Base-by-base conservation (phyloP, 805 yeast genomes). In the Clavispora carvajalis region DNA sequence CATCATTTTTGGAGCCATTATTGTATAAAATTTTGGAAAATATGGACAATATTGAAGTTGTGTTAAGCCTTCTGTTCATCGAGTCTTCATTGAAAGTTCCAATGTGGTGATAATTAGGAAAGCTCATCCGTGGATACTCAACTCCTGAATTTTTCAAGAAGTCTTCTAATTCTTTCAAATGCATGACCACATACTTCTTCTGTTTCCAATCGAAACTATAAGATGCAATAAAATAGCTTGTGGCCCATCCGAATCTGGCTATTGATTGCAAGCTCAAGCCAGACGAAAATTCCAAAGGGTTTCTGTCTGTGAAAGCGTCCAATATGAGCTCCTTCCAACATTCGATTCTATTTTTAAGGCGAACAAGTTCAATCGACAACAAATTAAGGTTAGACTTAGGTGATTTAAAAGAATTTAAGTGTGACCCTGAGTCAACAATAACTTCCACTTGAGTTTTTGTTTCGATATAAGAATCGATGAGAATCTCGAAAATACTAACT, bases 21-120 rank as follows among this genome's bases (percentile, higher is more conserved):
- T 60, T 47, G 42, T 62, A 60, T 18, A 79, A 65, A 7, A 80
- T 71, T 13, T 65, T 66, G 3, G 86, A 73, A 51, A 85, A 85
- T 10, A 80, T 72, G 0, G 82, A 65, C 33, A 88, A 74, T 0
- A 91, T 85, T 21, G 79, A 77, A 11, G 85, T 68, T 37, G 87
- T 85, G 2, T 90, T 81, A 15, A 80, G 63, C 50, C 87, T 90
- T 4, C 77, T 67, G 25, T 69, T 70, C 7, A 86, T 69, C 5
- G 75, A 67, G 1, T 67, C 62, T 1, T 58, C 38, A 31, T 73
- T 79, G 3, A 90, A 59, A 1, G 69, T 63, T 2, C 87, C 82
- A 12, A 90, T 76, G 41, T 72, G 64, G 1, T 69, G 64, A 48
- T 74, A 83, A 54, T 89, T 88, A 1, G 78, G 70, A 56, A 75